Percentiles rank a stretch among this genome's conserved stretches.
Evolutionary conservation across 2,329 filamentous ascomycete species (phyloP).

Genomic region (Xylariales sp.): DNA sequence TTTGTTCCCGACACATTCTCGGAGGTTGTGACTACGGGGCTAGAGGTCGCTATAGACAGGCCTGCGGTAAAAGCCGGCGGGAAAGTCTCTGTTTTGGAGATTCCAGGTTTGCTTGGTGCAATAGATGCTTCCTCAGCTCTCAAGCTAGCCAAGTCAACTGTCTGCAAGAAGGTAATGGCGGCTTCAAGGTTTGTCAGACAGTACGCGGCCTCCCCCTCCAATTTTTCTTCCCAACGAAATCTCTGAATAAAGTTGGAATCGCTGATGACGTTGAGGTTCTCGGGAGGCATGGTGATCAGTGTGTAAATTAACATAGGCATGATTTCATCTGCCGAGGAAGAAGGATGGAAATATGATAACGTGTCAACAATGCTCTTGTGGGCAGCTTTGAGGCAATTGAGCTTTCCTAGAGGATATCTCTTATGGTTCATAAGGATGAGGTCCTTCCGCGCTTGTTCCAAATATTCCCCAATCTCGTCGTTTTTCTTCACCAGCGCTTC

Average conservation of each 20-base stretch:
- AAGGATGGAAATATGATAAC: conserved; percentile 72
- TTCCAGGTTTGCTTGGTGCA: conserved; percentile 71
- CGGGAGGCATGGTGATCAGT: conserved; percentile 88
- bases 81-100: conserved; percentile 65
- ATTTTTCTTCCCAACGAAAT: conserved; percentile 85
- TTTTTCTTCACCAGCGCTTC: conserved; percentile 69
- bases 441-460: conserved; percentile 77
- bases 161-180: conserved; percentile 92
- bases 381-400: conserved; percentile 86
- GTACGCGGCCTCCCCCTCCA: conserved; percentile 95
- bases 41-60: conserved; percentile 50
- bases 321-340: conserved; percentile 96
- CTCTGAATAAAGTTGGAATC: conserved; percentile 94
- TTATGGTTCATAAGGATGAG: conserved; percentile 86
- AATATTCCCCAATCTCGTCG: conserved; percentile 76
- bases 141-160: conserved; percentile 90
- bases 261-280: conserved; percentile 89
- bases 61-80: conserved; percentile 66
- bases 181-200: conserved; percentile 97
- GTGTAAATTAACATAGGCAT: conserved; percentile 97
- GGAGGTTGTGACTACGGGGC: conserved; percentile 50
- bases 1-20: conserved; percentile 50
- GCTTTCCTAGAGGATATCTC: conserved; percentile 88
- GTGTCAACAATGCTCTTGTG: conserved; percentile 97
- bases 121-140: conserved; percentile 81